Evolutionary conservation across 2,329 filamentous ascomycete genomes (phyloP), one percentile per base, ranked within the genome.

Genomic region (Exophiala calicioides): DNA sequence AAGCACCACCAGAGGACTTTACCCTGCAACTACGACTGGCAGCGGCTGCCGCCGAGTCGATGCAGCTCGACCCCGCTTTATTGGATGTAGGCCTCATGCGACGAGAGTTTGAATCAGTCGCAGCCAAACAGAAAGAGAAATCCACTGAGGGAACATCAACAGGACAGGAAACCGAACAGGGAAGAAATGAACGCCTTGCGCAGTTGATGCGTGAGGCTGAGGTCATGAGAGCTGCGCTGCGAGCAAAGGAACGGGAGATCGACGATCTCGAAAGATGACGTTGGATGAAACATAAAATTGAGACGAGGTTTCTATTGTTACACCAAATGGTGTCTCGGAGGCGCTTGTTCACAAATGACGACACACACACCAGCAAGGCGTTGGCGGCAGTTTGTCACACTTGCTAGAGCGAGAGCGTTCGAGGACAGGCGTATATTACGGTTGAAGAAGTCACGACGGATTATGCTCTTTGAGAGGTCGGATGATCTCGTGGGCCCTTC

Each of bases 221-320:
- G 60, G 75, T 76, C 41, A 93, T 93, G 82, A 78, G 86, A 27
- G 80, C 84, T 63, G 73, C 85, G 65, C 72, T 90, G 21, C 76
- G 81, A 7, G 84, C 80, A 9, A 90, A 90, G 61, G 86, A 90
- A 66, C 75, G 81, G 35, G 86, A 90, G 60, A 69, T 90, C 46
- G 82, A 83, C 37, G 72, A 74, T 27, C 62, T 79, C n/a, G n/a
- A n/a, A 48, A 70, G 67, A 31, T 64, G 64, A 54, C 3, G 18
- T n/a, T n/a, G n/a, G n/a, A n/a, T n/a, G n/a, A n/a, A n/a, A n/a
- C n/a, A n/a, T n/a, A n/a, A n/a, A n/a, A n/a, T n/a, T n/a, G n/a
- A n/a, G n/a, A n/a, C n/a, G n/a, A n/a, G n/a, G n/a, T n/a, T n/a
- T n/a, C n/a, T n/a, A n/a, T n/a, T n/a, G n/a, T n/a, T n/a, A n/a